Evolutionary conservation across 2,329 filamentous ascomycete genomes (phyloP).

Genomic region (Penicillium expansum): DNA sequence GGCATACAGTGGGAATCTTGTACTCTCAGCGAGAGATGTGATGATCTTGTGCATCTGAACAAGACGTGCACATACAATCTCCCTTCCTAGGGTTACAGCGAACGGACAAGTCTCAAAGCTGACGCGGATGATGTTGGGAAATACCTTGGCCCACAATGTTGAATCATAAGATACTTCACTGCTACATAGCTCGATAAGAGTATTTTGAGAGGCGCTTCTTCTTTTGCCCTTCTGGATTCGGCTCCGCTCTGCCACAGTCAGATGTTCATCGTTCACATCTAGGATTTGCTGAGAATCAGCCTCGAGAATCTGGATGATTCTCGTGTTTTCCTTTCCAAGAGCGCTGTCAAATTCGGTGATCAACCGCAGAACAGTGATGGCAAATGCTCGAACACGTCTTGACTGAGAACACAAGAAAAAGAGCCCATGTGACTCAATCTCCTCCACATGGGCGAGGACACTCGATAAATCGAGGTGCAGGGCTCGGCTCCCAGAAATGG

Average conservation of each 20-base stretch:
- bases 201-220: slow-evolving; percentile 77
- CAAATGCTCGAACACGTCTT: slow-evolving; percentile 79
- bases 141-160: slow-evolving; percentile 96
- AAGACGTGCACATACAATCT: slow-evolving; percentile 88
- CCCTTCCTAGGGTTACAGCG: slow-evolving; percentile 83
- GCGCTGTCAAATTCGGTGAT: slow-evolving; percentile 92
- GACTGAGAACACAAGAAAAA: slow-evolving; percentile 98
- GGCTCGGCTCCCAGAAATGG: slow-evolving; percentile 65
- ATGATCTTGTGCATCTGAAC: slow-evolving; percentile 90
- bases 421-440: slow-evolving; percentile 91
- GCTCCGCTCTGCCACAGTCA: slow-evolving; percentile 84
- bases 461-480: slow-evolving; percentile 80
- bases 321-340: slow-evolving; percentile 73
- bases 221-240: slow-evolving; percentile 86
- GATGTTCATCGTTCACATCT: slow-evolving; percentile 82
- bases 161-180: slow-evolving; percentile 94
- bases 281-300: slow-evolving; percentile 84
- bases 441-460: slow-evolving; percentile 89
- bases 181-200: slow-evolving; percentile 87
- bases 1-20: slow-evolving; percentile 50
- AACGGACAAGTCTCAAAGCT: slow-evolving; percentile 89
- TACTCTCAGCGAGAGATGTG: slow-evolving; percentile 71
- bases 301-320: slow-evolving; percentile 90
- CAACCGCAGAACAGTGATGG: slow-evolving; percentile 85
- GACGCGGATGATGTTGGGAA: slow-evolving; percentile 88